A percentile compares a stretch with the other conserved stretches of the same genome.
Evolutionary conservation across 2,329 filamentous ascomycete species (phyloP).

Genomic region (Diaporthe destruens): DNA sequence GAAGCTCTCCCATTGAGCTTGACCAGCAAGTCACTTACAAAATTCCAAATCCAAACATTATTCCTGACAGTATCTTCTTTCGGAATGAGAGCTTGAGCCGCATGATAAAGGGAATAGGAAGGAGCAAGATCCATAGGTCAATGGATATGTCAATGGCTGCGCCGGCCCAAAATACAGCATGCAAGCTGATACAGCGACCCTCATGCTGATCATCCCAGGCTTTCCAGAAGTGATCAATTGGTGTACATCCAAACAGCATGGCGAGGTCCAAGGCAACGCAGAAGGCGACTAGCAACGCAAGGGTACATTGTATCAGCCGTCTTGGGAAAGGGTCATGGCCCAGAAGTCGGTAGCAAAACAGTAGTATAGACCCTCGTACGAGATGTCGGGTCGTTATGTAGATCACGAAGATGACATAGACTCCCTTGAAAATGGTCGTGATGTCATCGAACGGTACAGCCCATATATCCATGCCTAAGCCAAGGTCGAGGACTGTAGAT

Average conservation of each 20-base stretch:
- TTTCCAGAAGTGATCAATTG: conserved; percentile 12
- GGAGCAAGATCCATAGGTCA: conserved; percentile 20
- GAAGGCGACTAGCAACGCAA: not conserved
- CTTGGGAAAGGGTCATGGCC: not conserved
- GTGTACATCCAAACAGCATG: not conserved
- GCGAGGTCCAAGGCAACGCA: not conserved
- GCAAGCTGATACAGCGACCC: conserved; percentile 8
- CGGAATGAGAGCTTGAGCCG: conserved; percentile 5
- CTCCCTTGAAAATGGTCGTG: conserved; percentile 6
- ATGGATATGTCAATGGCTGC: conserved; percentile 12
- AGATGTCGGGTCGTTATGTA: conserved; percentile 25
- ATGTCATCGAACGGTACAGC: conserved; percentile 16
- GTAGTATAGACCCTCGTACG: conserved; percentile 2
- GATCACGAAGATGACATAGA: not conserved
- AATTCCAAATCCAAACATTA: conserved; percentile 16
- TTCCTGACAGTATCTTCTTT: conserved; percentile 17
- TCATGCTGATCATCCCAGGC: not conserved
- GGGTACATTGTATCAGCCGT: not conserved
- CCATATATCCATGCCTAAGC: conserved; percentile 23
- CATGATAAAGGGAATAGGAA: conserved; percentile 14
- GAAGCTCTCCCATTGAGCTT: not conserved
- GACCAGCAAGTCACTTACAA: conserved; percentile 1
- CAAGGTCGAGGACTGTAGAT: not conserved
- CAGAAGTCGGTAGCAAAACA: conserved; percentile 14
- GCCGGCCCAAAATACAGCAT: conserved; percentile 22